Conservation (phyloP, 768 basidiomycete genomes). For the Leccinellum albellum region DNA sequence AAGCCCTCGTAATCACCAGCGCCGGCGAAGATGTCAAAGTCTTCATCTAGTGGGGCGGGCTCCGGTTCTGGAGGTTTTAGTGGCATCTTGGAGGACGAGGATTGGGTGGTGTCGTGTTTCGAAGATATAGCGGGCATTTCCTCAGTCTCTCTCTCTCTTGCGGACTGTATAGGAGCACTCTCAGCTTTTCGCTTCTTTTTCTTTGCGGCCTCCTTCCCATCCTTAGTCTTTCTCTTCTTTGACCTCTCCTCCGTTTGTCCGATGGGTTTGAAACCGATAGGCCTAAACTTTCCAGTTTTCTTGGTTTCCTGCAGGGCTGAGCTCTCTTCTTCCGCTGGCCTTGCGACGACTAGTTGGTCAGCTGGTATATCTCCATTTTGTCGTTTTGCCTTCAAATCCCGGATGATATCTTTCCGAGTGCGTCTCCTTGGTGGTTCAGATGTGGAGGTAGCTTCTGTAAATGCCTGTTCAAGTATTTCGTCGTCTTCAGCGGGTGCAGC, state of each 20-base stretch:
- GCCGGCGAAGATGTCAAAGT: conserved; percentile 85
- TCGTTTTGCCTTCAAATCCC: conserved; percentile 66
- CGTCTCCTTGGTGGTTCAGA: conserved; percentile 47
- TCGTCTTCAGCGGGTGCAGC: conserved; percentile 64
- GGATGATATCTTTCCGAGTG: conserved; percentile 73
- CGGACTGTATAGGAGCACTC: conserved; percentile 18
- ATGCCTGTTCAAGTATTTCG: conserved; percentile 76
- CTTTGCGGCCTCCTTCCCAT: conserved; percentile 36
- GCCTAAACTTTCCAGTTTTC: conserved; percentile 44
- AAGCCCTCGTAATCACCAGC: conserved; percentile 81
- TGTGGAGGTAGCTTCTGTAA: conserved; percentile 42
- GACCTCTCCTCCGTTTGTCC: conserved; percentile 41
- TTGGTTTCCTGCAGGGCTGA: conserved; percentile 36
- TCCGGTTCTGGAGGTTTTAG: conserved; percentile 15
- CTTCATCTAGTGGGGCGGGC: conserved; percentile 39
- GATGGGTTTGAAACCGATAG: conserved; percentile 66
- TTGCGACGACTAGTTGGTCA: conserved; percentile 10
- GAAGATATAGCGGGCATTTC: not conserved
- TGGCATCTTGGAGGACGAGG: conserved; percentile 3
- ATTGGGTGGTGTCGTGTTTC: not conserved
- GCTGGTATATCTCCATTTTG: conserved; percentile 19
- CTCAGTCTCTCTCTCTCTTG: not conserved
- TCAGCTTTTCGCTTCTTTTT: conserved; percentile 60
- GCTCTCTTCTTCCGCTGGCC: conserved; percentile 14
- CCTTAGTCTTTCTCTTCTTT: conserved; percentile 44